These are phyloP conservation scores for Lagerstroemia speciosa DNA, from an alignment of 345 rosid species.

Conservation along the genomic window DNA sequence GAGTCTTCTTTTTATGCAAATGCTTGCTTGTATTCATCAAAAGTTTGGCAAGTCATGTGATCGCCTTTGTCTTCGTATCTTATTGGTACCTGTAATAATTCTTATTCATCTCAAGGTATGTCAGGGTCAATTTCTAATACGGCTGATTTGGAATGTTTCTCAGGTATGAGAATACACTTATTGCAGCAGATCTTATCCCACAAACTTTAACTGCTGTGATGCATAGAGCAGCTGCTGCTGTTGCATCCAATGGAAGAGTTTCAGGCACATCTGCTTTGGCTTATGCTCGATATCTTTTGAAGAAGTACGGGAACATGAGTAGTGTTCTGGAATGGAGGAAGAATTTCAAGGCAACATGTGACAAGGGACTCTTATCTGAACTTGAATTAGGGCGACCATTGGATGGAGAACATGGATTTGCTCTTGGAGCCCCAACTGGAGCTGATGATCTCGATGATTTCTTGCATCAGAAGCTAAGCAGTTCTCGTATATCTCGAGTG, in stretches of 20 bases:
- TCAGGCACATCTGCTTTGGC: constrained; percentile 56
- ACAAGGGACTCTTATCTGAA: constrained; percentile 80
- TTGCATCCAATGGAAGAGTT: constrained; percentile 62
- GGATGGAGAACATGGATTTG: constrained; percentile 66
- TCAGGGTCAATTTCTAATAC: constrained; percentile 1
- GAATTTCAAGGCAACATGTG: constrained; percentile 55
- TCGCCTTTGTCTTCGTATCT: background rate
- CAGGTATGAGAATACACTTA: constrained; percentile 79
- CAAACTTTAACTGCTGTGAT: constrained; percentile 65
- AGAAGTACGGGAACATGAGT: constrained; percentile 60
- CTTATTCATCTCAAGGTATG: background rate
- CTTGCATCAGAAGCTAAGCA: constrained; percentile 64
- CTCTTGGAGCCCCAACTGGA: constrained; percentile 81
- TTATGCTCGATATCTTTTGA: constrained; percentile 72
- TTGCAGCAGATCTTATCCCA: constrained; percentile 81
- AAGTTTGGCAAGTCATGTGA: background rate
- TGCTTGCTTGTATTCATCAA: background rate
- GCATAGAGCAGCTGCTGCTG: constrained; percentile 50
- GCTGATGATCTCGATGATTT: constrained; percentile 82
- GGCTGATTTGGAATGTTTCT: constrained; percentile 14
- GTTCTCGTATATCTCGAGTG: constrained; percentile 59
- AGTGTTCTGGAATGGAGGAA: constrained; percentile 92
- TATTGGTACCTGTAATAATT: background rate
- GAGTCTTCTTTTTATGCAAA: too few species aligned
- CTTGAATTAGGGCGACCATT: constrained; percentile 67